These are phyloP conservation scores for Nothopassalora personata DNA, from an alignment of 2,329 filamentous ascomycete genomes.

Conservation along the genomic window DNA sequence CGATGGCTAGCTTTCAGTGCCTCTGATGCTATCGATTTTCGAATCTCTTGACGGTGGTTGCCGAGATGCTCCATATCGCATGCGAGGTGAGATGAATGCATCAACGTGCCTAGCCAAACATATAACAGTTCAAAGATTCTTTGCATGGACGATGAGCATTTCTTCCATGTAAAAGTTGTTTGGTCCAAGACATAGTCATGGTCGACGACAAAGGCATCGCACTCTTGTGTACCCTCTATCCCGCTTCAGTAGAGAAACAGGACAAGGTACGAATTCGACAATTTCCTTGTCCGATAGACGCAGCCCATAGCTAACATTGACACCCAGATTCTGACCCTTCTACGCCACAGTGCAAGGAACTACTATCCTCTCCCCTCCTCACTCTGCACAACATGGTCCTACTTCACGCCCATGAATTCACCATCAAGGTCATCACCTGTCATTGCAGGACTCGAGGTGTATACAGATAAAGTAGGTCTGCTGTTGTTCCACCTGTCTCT, in stretches of 20 bases:
- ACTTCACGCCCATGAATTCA: conserved; percentile 13
- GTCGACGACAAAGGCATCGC: conserved; percentile 16
- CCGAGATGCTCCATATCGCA: too few species aligned
- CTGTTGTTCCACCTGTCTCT: background rate
- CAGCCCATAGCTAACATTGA: background rate
- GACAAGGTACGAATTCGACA: conserved; percentile 13
- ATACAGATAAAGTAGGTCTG: conserved; percentile 22
- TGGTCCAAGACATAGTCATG: too few species aligned
- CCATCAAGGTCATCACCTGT: conserved; percentile 9
- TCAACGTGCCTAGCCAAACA: too few species aligned
- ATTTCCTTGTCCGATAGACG: background rate
- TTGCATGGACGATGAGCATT: too few species aligned
- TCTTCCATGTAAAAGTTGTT: too few species aligned
- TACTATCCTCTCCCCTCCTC: conserved; percentile 24
- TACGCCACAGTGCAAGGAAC: conserved; percentile 19
- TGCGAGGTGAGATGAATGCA: too few species aligned
- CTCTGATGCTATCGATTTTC: too few species aligned
- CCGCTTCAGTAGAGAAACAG: conserved; percentile 20
- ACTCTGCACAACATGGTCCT: conserved; percentile 19
- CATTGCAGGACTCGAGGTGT: conserved; percentile 26
- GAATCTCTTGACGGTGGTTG: too few species aligned
- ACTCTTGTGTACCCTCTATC: conserved; percentile 24
- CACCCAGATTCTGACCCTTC: conserved; percentile 24
- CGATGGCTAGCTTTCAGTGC: too few species aligned
- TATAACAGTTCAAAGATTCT: too few species aligned